Percentiles rank a stretch among this genome's conserved stretches.
Conservation (phyloP, 2,329 filamentous ascomycete genomes). For the Penicillium janthinellum region DNA sequence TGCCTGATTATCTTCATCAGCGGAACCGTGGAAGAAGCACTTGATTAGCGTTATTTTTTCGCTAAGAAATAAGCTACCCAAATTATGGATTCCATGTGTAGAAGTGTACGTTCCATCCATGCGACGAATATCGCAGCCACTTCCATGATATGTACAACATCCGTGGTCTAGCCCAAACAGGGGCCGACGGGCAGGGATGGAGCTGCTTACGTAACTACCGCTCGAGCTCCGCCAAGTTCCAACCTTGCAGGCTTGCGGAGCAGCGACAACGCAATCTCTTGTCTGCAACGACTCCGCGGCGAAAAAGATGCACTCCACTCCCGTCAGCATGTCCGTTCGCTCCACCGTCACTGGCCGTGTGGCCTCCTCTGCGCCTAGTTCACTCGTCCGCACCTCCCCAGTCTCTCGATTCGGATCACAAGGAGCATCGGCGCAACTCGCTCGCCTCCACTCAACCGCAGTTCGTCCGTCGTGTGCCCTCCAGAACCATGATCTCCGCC, state of each 20-base stretch:
- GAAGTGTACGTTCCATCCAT: too few species aligned
- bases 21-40: too few species aligned
- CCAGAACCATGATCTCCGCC: constrained; percentile 19
- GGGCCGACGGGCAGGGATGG: not conserved
- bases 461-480: constrained; percentile 18
- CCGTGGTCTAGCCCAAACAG: not conserved
- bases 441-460: constrained; percentile 26
- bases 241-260: not conserved
- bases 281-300: constrained; percentile 8
- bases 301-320: constrained; percentile 28
- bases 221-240: constrained; percentile 14
- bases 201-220: constrained; percentile 25
- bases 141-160: not conserved
- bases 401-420: constrained; percentile 17
- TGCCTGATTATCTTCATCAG: too few species aligned
- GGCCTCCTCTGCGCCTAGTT: constrained; percentile 25
- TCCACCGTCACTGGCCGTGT: constrained; percentile 34
- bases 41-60: too few species aligned
- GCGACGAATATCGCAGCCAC: too few species aligned
- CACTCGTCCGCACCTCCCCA: constrained; percentile 26
- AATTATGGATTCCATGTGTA: too few species aligned
- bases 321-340: constrained; percentile 37
- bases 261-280: constrained; percentile 3
- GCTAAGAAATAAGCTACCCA: too few species aligned
- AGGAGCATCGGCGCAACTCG: constrained; percentile 28